Conservation (phyloP, 148 eudicot species). For the Euryodendron excelsum region DNA sequence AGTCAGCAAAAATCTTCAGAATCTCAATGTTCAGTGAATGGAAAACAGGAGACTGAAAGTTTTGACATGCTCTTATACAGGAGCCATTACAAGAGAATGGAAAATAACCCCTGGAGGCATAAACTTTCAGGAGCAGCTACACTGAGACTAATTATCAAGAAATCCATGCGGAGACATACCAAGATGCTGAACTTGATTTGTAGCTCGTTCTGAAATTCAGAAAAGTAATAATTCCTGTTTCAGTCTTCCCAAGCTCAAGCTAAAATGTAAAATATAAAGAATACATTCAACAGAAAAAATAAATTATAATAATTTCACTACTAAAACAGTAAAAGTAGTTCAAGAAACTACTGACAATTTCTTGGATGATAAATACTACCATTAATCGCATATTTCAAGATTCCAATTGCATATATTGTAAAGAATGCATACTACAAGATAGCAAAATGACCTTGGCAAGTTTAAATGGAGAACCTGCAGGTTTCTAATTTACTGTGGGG, state of each 20-base stretch:
- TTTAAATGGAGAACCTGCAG: too few species aligned
- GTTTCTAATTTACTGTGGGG: too few species aligned
- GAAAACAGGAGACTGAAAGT: background rate
- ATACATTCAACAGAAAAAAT: background rate
- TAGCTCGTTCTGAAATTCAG: conserved; percentile 6
- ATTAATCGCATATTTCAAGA: background rate
- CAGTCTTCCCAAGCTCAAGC: background rate
- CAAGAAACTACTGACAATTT: background rate
- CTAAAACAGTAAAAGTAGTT: background rate
- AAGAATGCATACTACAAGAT: too few species aligned
- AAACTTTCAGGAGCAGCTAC: conserved; percentile 1
- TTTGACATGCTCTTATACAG: background rate
- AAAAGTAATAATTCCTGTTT: background rate
- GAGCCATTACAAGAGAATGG: background rate
- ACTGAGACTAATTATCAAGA: too few species aligned
- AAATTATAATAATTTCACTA: background rate
- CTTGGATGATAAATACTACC: background rate
- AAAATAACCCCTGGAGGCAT: background rate
- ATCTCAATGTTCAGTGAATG: too few species aligned
- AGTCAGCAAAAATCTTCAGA: too few species aligned
- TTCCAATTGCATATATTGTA: too few species aligned
- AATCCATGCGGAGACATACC: too few species aligned
- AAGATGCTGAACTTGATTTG: background rate
- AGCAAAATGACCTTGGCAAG: too few species aligned
- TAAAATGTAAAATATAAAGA: background rate